Evolutionary conservation across 1,284 basidiomycete genomes (phyloP).

Genomic region (Cryptococcus sp.): DNA sequence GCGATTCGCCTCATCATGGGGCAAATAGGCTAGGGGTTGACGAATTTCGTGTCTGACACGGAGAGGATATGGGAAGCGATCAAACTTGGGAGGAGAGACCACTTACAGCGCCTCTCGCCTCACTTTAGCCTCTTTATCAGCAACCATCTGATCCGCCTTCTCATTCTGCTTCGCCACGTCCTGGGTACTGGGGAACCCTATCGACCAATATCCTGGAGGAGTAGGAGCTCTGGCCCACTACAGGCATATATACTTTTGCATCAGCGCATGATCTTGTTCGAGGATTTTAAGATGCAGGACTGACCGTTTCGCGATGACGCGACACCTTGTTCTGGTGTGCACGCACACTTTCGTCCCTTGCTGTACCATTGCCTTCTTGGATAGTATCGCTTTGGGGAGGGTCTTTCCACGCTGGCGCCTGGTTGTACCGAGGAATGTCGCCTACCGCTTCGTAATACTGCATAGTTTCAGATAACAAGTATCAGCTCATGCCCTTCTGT

Average conservation of each 20-base stretch:
- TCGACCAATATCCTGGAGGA: slow-evolving; percentile 77
- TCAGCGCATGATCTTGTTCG: too few species aligned
- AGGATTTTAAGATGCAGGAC: neutral
- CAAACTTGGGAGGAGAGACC: neutral
- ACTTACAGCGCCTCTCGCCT: slow-evolving; percentile 47
- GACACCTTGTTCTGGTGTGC: slow-evolving; percentile 74
- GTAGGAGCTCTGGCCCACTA: slow-evolving; percentile 70
- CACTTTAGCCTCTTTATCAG: slow-evolving; percentile 65
- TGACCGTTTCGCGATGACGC: slow-evolving; percentile 63
- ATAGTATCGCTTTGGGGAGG: slow-evolving; percentile 11
- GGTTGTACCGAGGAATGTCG: slow-evolving; percentile 64
- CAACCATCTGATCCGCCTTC: slow-evolving; percentile 60
- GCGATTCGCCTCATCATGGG: too few species aligned
- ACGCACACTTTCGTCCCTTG: slow-evolving; percentile 44
- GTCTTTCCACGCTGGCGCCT: slow-evolving; percentile 67
- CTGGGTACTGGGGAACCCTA: slow-evolving; percentile 84
- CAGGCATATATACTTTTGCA: slow-evolving; percentile 35
- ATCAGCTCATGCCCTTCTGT: neutral
- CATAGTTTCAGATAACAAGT: neutral
- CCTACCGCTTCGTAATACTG: slow-evolving; percentile 80
- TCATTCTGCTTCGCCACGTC: slow-evolving; percentile 71
- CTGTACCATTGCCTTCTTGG: slow-evolving; percentile 17
- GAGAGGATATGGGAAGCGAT: neutral
- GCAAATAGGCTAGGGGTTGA: neutral
- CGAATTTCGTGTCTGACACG: neutral